Conservation (phyloP, 2,329 filamentous ascomycete species). For the Penicillium rolfsii region DNA sequence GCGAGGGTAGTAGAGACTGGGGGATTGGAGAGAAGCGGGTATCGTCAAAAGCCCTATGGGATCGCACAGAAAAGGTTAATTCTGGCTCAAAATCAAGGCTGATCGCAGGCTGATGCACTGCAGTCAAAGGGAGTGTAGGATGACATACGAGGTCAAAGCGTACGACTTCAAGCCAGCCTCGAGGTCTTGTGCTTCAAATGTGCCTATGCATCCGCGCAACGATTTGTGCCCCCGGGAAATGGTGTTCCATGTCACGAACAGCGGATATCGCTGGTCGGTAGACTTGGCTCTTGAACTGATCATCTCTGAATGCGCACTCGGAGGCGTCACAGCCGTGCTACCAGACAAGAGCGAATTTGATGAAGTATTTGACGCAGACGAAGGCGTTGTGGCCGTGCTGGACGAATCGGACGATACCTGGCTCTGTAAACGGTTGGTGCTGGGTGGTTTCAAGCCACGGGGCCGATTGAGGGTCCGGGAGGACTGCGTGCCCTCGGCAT, state of each 20-base stretch:
- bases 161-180: conserved; percentile 75
- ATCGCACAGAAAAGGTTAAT: conserved; percentile 9
- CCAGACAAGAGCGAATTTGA: conserved; percentile 49
- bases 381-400: conserved; percentile 45
- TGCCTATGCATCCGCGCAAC: conserved; percentile 93
- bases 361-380: conserved; percentile 54
- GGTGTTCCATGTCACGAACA: conserved; percentile 96
- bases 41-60: conserved; percentile 63
- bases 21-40: conserved; percentile 64
- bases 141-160: conserved; percentile 72
- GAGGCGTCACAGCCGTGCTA: conserved; percentile 49
- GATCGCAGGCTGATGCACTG: background rate
- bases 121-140: background rate
- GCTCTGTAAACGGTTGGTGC: conserved; percentile 40
- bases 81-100: background rate
- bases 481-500: conserved; percentile 22
- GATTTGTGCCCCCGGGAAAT: conserved; percentile 65
- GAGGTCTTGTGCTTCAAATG: conserved; percentile 79
- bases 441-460: conserved; percentile 35
- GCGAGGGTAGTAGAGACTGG: conserved; percentile 49
- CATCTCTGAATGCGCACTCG: conserved; percentile 45
- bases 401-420: conserved; percentile 44
- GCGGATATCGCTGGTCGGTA: conserved; percentile 62
- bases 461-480: conserved; percentile 21
- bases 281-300: conserved; percentile 29